Evolutionary conservation across 1,284 basidiomycete species (phyloP).

Genomic region (Spongiforma sp.): DNA sequence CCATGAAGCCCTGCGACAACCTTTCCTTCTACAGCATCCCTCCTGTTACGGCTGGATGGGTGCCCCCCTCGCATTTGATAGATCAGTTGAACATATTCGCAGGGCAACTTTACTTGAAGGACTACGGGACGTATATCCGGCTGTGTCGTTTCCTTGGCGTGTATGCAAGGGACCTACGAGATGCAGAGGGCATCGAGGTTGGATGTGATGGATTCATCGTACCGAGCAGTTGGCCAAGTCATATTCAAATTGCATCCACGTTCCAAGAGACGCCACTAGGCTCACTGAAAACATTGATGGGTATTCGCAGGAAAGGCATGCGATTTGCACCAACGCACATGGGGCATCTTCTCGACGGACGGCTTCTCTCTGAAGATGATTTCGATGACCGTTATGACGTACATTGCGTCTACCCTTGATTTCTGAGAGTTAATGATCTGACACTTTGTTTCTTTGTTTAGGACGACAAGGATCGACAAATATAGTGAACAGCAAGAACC

Average conservation of each 20-base stretch:
- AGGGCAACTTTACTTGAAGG: constrained; percentile 31
- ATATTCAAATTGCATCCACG: neutral
- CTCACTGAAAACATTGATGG: constrained; percentile 39
- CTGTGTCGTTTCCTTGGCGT: constrained; percentile 45
- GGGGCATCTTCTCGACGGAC: constrained; percentile 46
- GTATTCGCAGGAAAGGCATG: constrained; percentile 48
- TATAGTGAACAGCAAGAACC: no score
- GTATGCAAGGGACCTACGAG: constrained; percentile 22
- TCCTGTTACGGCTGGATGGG: constrained; percentile 23
- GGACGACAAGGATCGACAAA: no score
- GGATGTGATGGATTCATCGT: constrained; percentile 26
- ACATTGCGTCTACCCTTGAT: no score
- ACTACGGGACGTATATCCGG: constrained; percentile 36
- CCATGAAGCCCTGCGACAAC: constrained; percentile 46
- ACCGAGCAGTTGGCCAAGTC: neutral
- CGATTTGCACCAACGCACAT: constrained; percentile 45
- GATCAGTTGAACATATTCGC: constrained; percentile 49
- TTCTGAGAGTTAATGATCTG: no score
- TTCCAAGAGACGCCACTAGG: neutral
- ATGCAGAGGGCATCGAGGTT: constrained; percentile 5
- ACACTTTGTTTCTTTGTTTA: no score
- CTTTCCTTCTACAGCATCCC: constrained; percentile 43
- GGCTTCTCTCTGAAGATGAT: constrained; percentile 31
- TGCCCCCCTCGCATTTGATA: constrained; percentile 25
- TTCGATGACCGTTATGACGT: constrained; percentile 21